A percentile compares a stretch with the other conserved stretches of the same genome.
These are phyloP conservation scores for Apophysomyces elegans DNA, from an alignment of 371 early-diverging fungal species.

Conservation along the genomic window DNA sequence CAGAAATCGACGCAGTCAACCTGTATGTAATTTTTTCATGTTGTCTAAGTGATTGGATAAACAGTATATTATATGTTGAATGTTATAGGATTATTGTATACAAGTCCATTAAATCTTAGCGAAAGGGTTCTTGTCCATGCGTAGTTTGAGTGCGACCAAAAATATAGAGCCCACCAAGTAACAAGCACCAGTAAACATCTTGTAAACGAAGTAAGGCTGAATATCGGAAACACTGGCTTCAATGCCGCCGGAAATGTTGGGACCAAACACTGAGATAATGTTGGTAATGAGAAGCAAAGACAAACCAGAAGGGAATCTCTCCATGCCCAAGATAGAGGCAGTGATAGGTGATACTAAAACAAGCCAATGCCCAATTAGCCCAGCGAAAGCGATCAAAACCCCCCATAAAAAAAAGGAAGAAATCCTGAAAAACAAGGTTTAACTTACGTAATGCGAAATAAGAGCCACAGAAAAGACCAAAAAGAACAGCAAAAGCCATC, in stretches of 20 bases:
- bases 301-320: constrained; percentile 45
- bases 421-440: background rate
- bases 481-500: constrained; percentile 45
- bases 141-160: constrained; percentile 30
- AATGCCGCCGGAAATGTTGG: constrained; percentile 46
- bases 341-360: constrained; percentile 43
- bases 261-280: constrained; percentile 33
- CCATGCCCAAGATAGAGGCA: constrained; percentile 35
- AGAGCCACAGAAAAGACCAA: constrained; percentile 46
- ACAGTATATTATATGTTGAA: too few species aligned
- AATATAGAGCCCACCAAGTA: constrained; percentile 34
- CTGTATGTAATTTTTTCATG: too few species aligned
- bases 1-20: too few species aligned
- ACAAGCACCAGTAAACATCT: constrained; percentile 40
- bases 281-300: constrained; percentile 39
- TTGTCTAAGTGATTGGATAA: too few species aligned
- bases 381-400: too few species aligned
- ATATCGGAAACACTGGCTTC: constrained; percentile 22
- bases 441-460: constrained; percentile 41
- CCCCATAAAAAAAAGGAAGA: too few species aligned
- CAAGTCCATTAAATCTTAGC: constrained; percentile 19
- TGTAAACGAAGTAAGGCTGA: constrained; percentile 36
- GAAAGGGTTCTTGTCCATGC: constrained; percentile 27
- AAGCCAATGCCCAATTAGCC: too few species aligned
- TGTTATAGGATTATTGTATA: background rate